These are phyloP conservation scores for Canavalia ensiformis DNA, from an alignment of 306 rosid species.

Conservation along the genomic window DNA sequence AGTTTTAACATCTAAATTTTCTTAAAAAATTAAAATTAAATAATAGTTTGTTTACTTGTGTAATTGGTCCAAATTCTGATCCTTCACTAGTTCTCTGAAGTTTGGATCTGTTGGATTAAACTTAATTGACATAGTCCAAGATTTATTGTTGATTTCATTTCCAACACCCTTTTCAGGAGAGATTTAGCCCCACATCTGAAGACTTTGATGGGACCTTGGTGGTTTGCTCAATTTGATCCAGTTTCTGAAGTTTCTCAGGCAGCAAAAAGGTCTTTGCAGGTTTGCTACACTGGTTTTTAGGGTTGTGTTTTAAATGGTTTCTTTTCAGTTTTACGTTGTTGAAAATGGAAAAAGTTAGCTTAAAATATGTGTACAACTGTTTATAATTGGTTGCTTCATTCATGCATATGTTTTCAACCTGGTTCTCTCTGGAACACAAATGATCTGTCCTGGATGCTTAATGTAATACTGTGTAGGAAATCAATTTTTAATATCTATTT, in stretches of 20 bases:
- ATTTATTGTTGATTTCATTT: conserved; percentile 41
- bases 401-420: conserved; percentile 32
- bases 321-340: background rate
- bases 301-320: conserved; percentile 29
- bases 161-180: conserved; percentile 69
- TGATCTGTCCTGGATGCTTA: conserved; percentile 6
- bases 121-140: conserved; percentile 32
- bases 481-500: conserved; percentile 13
- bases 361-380: background rate
- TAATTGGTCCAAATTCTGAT: conserved; percentile 4
- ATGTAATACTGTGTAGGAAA: background rate
- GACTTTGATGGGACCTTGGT: conserved; percentile 99
- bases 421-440: conserved; percentile 5
- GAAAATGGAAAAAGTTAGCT: conserved; percentile 22
- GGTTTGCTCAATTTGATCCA: conserved; percentile 98
- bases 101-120: conserved; percentile 32
- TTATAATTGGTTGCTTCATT: conserved; percentile 22
- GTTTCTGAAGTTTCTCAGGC: conserved; percentile 92
- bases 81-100: background rate
- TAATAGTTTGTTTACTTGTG: conserved; percentile 15
- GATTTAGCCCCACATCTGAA: conserved; percentile 91
- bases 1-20: conserved; percentile 32
- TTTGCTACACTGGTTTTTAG: conserved; percentile 55
- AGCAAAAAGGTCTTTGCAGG: conserved; percentile 95
- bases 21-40: conserved; percentile 20